Evolutionary conservation across 2,329 filamentous ascomycete genomes (phyloP).

Genomic region (Periconia macrospinosa): DNA sequence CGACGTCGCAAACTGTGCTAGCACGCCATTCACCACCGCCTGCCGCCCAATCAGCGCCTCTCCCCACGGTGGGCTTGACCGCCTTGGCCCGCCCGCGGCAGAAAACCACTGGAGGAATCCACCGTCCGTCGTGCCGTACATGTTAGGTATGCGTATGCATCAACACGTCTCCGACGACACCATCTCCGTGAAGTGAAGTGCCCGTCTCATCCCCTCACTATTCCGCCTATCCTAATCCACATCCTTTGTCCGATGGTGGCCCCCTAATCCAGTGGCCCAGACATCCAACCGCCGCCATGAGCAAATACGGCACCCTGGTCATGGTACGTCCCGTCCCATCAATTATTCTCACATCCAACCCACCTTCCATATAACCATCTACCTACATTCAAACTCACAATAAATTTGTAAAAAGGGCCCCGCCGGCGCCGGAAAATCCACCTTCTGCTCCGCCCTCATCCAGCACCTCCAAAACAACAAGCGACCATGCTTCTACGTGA

Average conservation of each 20-base stretch:
- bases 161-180: not conserved
- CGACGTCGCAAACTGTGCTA: constrained; percentile 12
- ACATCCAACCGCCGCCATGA: constrained; percentile 60
- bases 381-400: not conserved
- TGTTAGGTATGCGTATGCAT: not conserved
- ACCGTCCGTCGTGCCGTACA: not conserved
- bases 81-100: constrained; percentile 7
- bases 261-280: constrained; percentile 4
- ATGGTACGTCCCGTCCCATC: constrained; percentile 59
- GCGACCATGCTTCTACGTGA: constrained; percentile 96
- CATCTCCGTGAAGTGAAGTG: not conserved
- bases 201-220: no score
- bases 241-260: constrained; percentile 4
- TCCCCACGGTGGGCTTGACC: not conserved
- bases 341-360: no score
- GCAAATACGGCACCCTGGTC: constrained; percentile 90
- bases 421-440: constrained; percentile 94
- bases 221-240: not conserved
- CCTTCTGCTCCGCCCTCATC: constrained; percentile 91
- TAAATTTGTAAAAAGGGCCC: constrained; percentile 60
- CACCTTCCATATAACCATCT: not conserved
- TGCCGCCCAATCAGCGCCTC: not conserved
- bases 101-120: not conserved
- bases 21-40: constrained; percentile 23
- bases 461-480: constrained; percentile 88